Percentiles rank a stretch among this genome's conserved stretches.
Evolutionary conservation across 139 green algal species (phyloP).

Genomic region (Yamagishiella unicocca): DNA sequence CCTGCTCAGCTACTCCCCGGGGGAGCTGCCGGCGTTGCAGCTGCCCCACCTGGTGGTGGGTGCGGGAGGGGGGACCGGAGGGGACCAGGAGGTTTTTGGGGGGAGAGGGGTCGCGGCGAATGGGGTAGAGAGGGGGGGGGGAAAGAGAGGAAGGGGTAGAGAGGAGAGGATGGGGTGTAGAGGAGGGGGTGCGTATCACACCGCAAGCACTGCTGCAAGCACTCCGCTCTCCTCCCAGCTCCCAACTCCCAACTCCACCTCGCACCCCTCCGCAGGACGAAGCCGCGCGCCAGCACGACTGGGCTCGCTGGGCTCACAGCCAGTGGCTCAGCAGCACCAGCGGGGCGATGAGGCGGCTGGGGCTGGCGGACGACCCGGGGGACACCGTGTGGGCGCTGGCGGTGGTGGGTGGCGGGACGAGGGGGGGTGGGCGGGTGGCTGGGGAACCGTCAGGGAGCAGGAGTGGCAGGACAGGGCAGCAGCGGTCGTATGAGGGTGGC

Average conservation of each 20-base stretch:
- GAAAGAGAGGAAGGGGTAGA: no score
- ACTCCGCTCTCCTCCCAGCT: background rate
- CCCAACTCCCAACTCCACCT: background rate
- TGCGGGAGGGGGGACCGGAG: no score
- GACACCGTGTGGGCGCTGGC: conserved; percentile 27
- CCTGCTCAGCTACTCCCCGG: conserved; percentile 31
- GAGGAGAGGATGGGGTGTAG: no score
- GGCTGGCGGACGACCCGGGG: conserved; percentile 21
- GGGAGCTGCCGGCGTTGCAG: conserved; percentile 23
- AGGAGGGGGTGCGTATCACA: no score
- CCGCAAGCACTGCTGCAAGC: no score
- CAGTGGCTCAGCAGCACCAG: conserved; percentile 31
- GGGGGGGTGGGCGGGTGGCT: background rate
- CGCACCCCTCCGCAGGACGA: conserved; percentile 15
- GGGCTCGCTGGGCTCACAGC: conserved; percentile 35
- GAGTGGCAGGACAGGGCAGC: no score
- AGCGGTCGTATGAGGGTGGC: no score
- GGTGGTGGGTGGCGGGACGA: background rate
- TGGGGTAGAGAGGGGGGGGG: no score
- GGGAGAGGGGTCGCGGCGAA: no score
- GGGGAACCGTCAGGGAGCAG: no score
- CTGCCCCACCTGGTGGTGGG: conserved; percentile 37
- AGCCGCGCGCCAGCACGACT: conserved; percentile 41
- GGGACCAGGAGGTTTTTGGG: no score
- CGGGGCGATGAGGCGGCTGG: conserved; percentile 31